These are phyloP conservation scores for Alternaria novae-zelandiae DNA, from an alignment of 2,329 filamentous ascomycete species.

Conservation along the genomic window DNA sequence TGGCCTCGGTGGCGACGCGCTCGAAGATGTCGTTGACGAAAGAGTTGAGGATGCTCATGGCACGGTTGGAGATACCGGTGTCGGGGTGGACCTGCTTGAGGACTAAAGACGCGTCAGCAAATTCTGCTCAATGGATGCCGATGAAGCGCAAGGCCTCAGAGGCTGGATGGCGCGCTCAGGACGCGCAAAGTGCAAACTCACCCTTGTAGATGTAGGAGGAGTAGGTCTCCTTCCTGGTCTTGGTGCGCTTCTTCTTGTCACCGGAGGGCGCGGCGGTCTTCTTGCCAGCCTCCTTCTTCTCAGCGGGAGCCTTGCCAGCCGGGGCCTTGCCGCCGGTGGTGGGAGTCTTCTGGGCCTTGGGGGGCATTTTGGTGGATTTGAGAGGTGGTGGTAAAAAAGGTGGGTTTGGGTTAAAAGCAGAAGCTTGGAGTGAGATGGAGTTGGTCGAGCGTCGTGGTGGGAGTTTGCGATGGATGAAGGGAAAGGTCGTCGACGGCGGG, in stretches of 20 bases:
- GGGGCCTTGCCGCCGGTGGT: conserved; percentile 90
- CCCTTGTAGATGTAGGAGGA: conserved; percentile 99
- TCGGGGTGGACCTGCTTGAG: conserved; percentile 99
- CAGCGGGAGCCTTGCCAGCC: conserved; percentile 78
- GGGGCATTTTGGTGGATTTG: conserved; percentile 74
- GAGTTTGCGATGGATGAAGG: conserved; percentile 52
- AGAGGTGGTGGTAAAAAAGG: conserved; percentile 12
- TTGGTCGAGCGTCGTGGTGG: conserved; percentile 32
- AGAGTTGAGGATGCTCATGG: conserved; percentile 99
- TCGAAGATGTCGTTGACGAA: conserved; percentile 99
- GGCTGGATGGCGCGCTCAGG: conserved; percentile 6
- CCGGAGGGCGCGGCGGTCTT: conserved; percentile 92
- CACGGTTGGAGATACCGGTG: conserved; percentile 99
- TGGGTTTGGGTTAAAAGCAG: conserved; percentile 17
- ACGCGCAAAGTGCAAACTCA: conserved; percentile 55
- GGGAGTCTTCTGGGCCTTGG: conserved; percentile 99
- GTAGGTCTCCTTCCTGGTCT: conserved; percentile 99
- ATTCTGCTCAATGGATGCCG: conserved; percentile 1
- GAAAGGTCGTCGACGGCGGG: conserved; percentile 48
- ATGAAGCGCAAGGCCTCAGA: background rate
- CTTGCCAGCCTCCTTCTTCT: conserved; percentile 99
- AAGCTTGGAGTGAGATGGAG: conserved; percentile 23
- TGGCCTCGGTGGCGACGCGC: conserved; percentile 97
- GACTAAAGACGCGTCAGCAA: conserved; percentile 65
- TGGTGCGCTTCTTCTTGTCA: conserved; percentile 99